Evolutionary conservation across 2,329 filamentous ascomycete species (phyloP), one percentile per base, ranked within the genome.

Genomic region (Epichloe aotearoae): DNA sequence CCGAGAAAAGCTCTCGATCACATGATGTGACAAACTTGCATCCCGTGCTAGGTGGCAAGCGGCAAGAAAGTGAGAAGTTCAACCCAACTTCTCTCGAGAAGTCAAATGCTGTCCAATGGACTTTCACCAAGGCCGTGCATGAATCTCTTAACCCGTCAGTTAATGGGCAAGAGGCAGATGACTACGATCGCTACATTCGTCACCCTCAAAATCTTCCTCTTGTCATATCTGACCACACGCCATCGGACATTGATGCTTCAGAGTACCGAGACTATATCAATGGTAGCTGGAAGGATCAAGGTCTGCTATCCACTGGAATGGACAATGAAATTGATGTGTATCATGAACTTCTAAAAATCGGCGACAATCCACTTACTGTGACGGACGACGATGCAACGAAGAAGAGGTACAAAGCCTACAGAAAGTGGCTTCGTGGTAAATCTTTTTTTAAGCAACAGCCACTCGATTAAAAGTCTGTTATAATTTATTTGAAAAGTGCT

Each of bases 321-420:
- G 65, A 69, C 43, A 66, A 70, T 30, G 66, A 69, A 38, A 56
- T 63, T 26, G 65, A 67, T 23, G 79, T 87, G 52, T 96, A 94
- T 66, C 73, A 73, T 33, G 86, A 93, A 54, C 84, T 93, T 61
- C 66, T 96, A 51, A 79, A 76, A 42, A 79, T 93, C 12, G 80
- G 79, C 4, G 86, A 93, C 54, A 88, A 95, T 59, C 88, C 88
- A 17, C 70, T 98, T 49, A 94, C 88, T 2, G 91, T 97, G 14
- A 83, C 82, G 1, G 84, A 90, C 43, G 90, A 94, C 61, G 93
- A 97, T 65, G 76, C 82, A 44, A 76, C 78, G 40, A 97, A 95
- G 77, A 96, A 97, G 75, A 76, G 93, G 58, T 98, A 98, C 67
- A 97, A 95, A 69, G 87, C 90, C 10, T 98, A 98, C 68, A 74